Base-by-base conservation (phyloP, 345 rosid genomes). In the Camelina sativa region DNA sequence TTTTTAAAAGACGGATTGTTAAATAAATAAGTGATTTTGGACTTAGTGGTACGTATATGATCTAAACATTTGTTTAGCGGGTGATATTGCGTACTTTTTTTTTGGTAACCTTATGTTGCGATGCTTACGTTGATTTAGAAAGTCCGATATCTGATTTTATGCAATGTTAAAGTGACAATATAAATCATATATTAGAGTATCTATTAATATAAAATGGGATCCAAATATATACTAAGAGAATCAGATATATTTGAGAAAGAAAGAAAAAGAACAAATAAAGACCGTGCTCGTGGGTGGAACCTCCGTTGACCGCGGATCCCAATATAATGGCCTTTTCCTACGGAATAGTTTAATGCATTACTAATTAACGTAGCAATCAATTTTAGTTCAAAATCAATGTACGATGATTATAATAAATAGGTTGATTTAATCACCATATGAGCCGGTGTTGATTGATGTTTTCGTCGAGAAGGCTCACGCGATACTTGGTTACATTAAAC, bases 241-340 rank as follows among this genome's bases (percentile, higher is more conserved):
- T 43, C 74, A 32, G 71, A 69, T 59, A 67, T 22, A 67, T 19
- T 52, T 67, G 64, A 11, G 64, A 41, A 43, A 11, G 64, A 41
- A 43, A 60, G 3, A 0, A 53, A 52, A 13, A 44, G 30, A 54
- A 61, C 11, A 62, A 43, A 70, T n/a, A 30, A 52, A 62, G 47
- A 40, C 55, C 62, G 22, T 77, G 76, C 72, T 71, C 72, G 76
- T 71, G 80, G 67, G 76, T 71, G 76, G 81, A 66, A 78, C 77
- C 44, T 66, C 69, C 81, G 73, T 78, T 78, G 81, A 78, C 81
- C 81, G 73, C 35, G 73, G 77, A 78, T 78, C 73, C 81, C 81
- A 17, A 72, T 59, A 71, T 46, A 65, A 32, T 65, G 50, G 41
- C 72, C 76, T 59, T 65, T 78, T 77, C 71, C 37, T 65, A 25